phyloP scores from a whole-genome alignment of 148 eudicot species.

The Mesembryanthemum crystallinum region DNA sequence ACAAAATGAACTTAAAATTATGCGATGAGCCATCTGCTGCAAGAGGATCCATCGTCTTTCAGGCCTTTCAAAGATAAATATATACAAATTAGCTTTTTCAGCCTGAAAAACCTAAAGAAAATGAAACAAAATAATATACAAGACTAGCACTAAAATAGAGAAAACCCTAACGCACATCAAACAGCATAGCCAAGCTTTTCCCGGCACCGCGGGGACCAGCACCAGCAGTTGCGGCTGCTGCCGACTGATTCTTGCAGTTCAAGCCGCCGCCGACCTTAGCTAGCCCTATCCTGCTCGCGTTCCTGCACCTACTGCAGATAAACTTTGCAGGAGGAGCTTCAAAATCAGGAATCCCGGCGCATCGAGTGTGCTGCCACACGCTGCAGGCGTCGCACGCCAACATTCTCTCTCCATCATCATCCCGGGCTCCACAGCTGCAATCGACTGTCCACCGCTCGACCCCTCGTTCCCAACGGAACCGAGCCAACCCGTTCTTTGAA shows the following conservation, averaged over 20 bases:
- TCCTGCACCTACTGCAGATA: conserved; percentile 47
- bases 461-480: conserved; percentile 79
- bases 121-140: conserved; percentile 2
- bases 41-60: neutral
- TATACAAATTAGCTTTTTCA: conserved; percentile 12
- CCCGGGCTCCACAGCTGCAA: conserved; percentile 80
- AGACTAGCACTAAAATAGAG: no score
- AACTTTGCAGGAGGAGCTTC: conserved; percentile 64
- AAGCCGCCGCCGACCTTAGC: conserved; percentile 1
- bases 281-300: conserved; percentile 8
- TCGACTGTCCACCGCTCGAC: conserved; percentile 86
- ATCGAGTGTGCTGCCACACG: conserved; percentile 94
- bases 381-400: conserved; percentile 78
- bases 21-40: neutral
- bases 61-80: conserved; percentile 21
- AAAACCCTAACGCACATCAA: conserved; percentile 23
- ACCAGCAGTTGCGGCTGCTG: conserved; percentile 16
- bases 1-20: conserved; percentile 24
- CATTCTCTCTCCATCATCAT: conserved; percentile 97
- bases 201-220: conserved; percentile 19
- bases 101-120: conserved; percentile 13
- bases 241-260: conserved; percentile 30
- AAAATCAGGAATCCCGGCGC: conserved; percentile 61
- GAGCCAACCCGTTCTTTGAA: conserved; percentile 45
- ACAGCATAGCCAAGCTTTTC: conserved; percentile 31